Evolutionary conservation across 2,329 filamentous ascomycete genomes (phyloP).

Genomic region (Geosmithia morbida): DNA sequence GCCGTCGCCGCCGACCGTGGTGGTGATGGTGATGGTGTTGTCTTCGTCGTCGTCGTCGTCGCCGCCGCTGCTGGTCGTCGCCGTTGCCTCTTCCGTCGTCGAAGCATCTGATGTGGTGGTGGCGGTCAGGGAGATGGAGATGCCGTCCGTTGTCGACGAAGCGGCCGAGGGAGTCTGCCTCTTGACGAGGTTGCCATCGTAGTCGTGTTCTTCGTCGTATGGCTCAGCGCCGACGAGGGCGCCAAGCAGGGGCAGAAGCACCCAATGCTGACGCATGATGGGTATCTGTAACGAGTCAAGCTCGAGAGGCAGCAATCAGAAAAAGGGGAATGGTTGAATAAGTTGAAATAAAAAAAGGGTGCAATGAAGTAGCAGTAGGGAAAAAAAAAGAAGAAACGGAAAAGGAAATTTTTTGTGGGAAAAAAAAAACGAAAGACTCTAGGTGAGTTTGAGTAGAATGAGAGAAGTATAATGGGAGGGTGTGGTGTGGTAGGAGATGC

Average conservation of each 20-base stretch:
- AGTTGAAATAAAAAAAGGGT: background rate
- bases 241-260: conserved; percentile 3
- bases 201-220: background rate
- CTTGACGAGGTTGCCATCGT: background rate
- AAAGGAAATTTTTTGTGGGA: background rate
- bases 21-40: conserved; percentile 13
- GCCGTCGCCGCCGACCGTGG: conserved; percentile 13
- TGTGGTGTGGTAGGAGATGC: background rate
- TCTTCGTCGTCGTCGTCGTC: conserved; percentile 4
- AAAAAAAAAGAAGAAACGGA: too few species aligned
- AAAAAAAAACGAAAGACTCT: background rate
- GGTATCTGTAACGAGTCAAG: background rate
- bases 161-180: background rate
- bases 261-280: conserved; percentile 1
- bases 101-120: background rate
- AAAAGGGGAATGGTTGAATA: background rate
- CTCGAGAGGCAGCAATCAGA: too few species aligned
- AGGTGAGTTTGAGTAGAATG: background rate
- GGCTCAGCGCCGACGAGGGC: conserved; percentile 1
- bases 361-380: too few species aligned
- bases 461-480: background rate
- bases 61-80: background rate
- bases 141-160: background rate
- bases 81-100: background rate
- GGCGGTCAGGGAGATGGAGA: background rate